A percentile compares a stretch with the other conserved stretches of the same genome.
These are phyloP conservation scores for Bassia scoparia DNA, from an alignment of 148 eudicot genomes.

Conservation along the genomic window DNA sequence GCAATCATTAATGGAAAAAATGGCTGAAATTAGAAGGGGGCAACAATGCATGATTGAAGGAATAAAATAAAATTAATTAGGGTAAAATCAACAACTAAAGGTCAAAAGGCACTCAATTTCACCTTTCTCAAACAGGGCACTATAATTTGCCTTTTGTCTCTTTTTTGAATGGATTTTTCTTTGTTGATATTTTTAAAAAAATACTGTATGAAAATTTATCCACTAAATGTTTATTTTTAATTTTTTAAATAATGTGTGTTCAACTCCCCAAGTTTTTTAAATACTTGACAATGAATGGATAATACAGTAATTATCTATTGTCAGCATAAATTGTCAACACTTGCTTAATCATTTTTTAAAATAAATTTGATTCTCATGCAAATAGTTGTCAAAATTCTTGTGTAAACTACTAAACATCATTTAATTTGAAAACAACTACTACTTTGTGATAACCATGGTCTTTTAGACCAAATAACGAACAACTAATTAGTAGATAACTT, in stretches of 20 bases:
- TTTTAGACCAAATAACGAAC: too few species aligned
- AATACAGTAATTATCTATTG: not conserved
- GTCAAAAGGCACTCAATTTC: conserved; percentile 27
- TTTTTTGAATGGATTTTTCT: conserved; percentile 12
- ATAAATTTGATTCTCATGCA: not conserved
- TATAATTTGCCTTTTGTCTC: conserved; percentile 16
- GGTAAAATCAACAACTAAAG: not conserved
- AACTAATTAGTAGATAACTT: too few species aligned
- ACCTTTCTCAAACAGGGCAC: not conserved
- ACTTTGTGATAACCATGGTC: too few species aligned
- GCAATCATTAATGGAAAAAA: conserved; percentile 15
- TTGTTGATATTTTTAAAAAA: conserved; percentile 4
- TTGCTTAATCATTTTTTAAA: too few species aligned
- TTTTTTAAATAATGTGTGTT: conserved; percentile 8
- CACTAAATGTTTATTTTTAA: not conserved
- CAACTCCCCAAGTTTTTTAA: not conserved
- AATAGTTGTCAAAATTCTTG: too few species aligned
- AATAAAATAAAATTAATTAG: not conserved
- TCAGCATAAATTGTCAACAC: not conserved
- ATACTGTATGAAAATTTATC: not conserved
- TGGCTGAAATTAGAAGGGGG: conserved; percentile 5
- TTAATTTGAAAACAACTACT: too few species aligned
- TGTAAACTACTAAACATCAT: too few species aligned
- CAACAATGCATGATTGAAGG: conserved; percentile 29
- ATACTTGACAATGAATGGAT: not conserved